phyloP scores from a whole-genome alignment of 106 monocot genomes.

The Phalaenopsis equestris region DNA sequence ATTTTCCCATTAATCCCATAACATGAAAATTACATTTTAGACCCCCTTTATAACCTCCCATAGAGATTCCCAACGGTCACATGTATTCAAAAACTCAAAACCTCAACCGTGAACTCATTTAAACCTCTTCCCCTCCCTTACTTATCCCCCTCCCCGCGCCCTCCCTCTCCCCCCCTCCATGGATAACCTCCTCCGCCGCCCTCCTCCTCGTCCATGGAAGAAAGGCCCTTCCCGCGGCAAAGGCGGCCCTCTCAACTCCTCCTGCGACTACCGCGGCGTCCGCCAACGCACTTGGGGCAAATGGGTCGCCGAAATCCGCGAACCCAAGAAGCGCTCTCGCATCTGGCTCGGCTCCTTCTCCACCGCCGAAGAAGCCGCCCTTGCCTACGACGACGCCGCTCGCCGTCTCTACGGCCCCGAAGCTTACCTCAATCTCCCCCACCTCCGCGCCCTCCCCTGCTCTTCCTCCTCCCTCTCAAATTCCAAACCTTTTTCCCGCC shows the following conservation, averaged over 20 bases:
- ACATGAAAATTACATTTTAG: no score
- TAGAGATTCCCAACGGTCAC: slow-evolving; percentile 50
- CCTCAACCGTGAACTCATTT: slow-evolving; percentile 65
- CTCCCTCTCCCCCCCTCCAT: slow-evolving; percentile 5
- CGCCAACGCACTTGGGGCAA: slow-evolving; percentile 98
- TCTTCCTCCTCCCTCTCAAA: slow-evolving; percentile 1
- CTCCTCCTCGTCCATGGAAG: slow-evolving; percentile 62
- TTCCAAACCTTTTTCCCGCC: slow-evolving; percentile 30
- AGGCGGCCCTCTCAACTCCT: slow-evolving; percentile 88
- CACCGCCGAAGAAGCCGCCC: slow-evolving; percentile 87
- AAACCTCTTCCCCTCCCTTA: slow-evolving; percentile 22
- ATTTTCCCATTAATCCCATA: no score
- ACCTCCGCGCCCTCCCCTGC: slow-evolving; percentile 37
- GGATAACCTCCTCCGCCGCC: slow-evolving; percentile 22
- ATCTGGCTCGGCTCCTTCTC: slow-evolving; percentile 96
- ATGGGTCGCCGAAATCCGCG: slow-evolving; percentile 98
- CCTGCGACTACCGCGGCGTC: slow-evolving; percentile 91
- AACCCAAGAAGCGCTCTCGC: slow-evolving; percentile 81
- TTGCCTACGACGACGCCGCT: slow-evolving; percentile 95
- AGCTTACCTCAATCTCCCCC: slow-evolving; percentile 92
- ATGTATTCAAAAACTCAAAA: slow-evolving; percentile 27
- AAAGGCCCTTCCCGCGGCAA: slow-evolving; percentile 88
- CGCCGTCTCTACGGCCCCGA: slow-evolving; percentile 86
- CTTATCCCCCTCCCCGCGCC: slow-evolving; percentile 33
- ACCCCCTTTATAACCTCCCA: not conserved